Percentiles rank a stretch among this genome's conserved stretches.
These are phyloP conservation scores for Paspalum notatum DNA, from an alignment of 176 grass and related monocot genomes.

Conservation along the genomic window DNA sequence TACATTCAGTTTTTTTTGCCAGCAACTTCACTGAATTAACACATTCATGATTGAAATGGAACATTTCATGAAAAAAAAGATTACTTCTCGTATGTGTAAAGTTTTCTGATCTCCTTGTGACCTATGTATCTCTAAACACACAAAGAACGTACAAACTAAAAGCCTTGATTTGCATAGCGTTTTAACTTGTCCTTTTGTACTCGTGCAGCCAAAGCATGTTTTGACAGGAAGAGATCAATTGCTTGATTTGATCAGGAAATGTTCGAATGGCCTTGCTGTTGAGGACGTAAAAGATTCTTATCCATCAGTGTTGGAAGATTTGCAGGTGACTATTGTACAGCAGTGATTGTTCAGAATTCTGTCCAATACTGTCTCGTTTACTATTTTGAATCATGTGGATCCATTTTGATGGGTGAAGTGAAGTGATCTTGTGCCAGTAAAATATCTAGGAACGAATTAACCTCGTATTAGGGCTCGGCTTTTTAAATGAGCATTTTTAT, in stretches of 20 bases:
- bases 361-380: too few species aligned
- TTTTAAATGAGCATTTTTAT: background rate
- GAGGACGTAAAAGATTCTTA: conserved; percentile 84
- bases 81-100: background rate
- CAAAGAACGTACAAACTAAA: background rate
- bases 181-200: conserved; percentile 23
- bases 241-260: conserved; percentile 54
- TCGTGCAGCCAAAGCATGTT: conserved; percentile 65
- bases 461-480: background rate
- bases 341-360: background rate
- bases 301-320: conserved; percentile 69
- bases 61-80: background rate
- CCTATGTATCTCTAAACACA: background rate
- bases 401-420: background rate
- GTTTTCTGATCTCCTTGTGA: background rate
- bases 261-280: conserved; percentile 52
- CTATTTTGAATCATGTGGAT: conserved; percentile 2
- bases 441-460: conserved; percentile 5
- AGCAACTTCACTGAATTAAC: background rate
- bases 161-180: background rate
- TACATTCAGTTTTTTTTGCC: background rate
- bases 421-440: background rate
- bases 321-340: conserved; percentile 49
- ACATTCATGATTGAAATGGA: background rate
- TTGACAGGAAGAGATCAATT: conserved; percentile 74